Conservation (phyloP, 129 eudicot genomes). For the Cynara cardunculus region DNA sequence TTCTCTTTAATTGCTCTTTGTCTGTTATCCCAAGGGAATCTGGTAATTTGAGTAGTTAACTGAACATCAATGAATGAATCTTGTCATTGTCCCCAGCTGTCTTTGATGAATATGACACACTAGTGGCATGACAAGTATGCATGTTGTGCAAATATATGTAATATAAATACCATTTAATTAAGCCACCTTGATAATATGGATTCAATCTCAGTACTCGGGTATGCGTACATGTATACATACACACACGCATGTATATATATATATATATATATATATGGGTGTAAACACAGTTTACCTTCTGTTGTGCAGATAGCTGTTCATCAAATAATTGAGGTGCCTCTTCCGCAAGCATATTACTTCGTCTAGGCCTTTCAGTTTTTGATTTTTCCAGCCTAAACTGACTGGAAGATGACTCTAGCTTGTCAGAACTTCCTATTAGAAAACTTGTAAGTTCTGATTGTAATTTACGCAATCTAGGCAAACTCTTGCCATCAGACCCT, state of each 20-base stretch:
- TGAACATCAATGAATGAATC: not conserved
- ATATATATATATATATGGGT: not conserved
- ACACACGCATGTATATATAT: not conserved
- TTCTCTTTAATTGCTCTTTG: not conserved
- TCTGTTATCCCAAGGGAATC: not conserved
- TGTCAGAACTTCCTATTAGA: constrained; percentile 40
- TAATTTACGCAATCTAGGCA: constrained; percentile 60
- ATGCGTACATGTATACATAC: not conserved
- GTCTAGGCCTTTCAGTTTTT: constrained; percentile 77
- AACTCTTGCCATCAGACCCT: constrained; percentile 51
- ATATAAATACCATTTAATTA: not conserved
- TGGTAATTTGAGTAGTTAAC: not conserved
- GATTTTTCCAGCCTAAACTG: constrained; percentile 61
- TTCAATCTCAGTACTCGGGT: not conserved
- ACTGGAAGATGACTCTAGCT: constrained; percentile 37
- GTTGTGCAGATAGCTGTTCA: constrained; percentile 54
- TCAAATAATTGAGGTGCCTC: constrained; percentile 71
- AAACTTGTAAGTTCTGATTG: constrained; percentile 45
- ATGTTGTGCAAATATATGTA: not conserved
- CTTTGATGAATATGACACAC: not conserved
- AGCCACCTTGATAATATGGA: not conserved
- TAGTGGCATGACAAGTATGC: not conserved
- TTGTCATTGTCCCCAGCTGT: not conserved
- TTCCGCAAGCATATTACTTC: constrained; percentile 44
- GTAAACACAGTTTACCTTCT: constrained; percentile 56